Evolutionary conservation across 352 stramenopile species (phyloP), one percentile per base, ranked within the genome.

Genomic region (Globisporangium recalcitrans): DNA sequence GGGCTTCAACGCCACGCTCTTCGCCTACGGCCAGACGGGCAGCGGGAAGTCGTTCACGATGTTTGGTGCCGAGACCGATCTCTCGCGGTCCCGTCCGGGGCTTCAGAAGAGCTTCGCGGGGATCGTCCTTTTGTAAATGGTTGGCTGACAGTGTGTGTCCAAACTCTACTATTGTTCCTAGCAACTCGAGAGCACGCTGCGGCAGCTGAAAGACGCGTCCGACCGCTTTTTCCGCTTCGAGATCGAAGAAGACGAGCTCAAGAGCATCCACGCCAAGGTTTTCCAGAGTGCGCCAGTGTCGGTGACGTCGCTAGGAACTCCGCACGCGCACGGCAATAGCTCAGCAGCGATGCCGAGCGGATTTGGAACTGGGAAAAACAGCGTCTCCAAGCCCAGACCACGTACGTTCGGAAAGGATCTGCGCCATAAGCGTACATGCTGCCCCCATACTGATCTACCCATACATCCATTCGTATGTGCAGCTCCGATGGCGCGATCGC

Each of bases 161-260:
- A 46, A 46, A 46, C 38, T 22, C 38, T 46, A 16, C 9, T 46
- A 16, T n/a, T 46, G 38, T 16, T 46, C 4, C 13, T 65, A 90
- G 82, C 77, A 87, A 72, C 64, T 94, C 31, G 81, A 93, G 64
- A 73, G 36, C 14, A 82, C 80, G 1, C 51, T 94, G 29, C 66
- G 65, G 19, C 85, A 91, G 52, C 65, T 94, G 3, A 90, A 89
- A 67, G 85, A 92, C 21, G 82, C 80, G 0, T 90, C 80, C 0
- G 81, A 94, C 59, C 74, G 80, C 13, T 98, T 98, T 64, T 97
- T 98, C 66, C 82, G 85, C 63, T 98, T 97, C 71, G 90, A 98
- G 64, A 96, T 98, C 48, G 91, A 97, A 69, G 90, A 98, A 69
- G 88, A 97, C 54, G 86, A 97, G 58, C 80, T 97, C 52, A 87